phyloP scores from a whole-genome alignment of 1,284 basidiomycete species.

The Pisolithus thermaeus region DNA sequence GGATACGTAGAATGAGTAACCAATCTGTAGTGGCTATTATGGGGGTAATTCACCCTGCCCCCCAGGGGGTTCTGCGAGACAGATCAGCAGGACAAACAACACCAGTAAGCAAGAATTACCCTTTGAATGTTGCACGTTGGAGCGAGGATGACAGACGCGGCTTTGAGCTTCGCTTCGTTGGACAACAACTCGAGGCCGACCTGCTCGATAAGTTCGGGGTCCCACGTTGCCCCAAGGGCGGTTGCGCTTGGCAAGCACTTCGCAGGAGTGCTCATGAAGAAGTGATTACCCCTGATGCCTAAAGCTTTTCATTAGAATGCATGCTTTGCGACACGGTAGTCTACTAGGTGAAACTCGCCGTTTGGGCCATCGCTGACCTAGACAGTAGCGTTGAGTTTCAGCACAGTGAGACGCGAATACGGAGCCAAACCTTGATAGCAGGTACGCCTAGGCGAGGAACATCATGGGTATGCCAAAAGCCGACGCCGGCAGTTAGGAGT shows the following conservation, averaged over 20 bases:
- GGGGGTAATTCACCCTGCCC: constrained; percentile 46
- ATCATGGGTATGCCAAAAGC: constrained; percentile 70
- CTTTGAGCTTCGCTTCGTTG: constrained; percentile 62
- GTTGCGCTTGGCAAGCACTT: constrained; percentile 63
- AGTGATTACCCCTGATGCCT: constrained; percentile 52
- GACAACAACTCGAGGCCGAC: constrained; percentile 65
- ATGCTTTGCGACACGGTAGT: background rate
- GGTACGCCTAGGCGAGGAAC: constrained; percentile 64
- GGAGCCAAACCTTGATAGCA: constrained; percentile 52
- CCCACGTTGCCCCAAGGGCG: constrained; percentile 70
- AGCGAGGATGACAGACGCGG: constrained; percentile 64
- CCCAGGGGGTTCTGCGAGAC: constrained; percentile 55
- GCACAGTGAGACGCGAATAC: background rate
- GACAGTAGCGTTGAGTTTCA: constrained; percentile 1
- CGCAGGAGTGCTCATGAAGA: constrained; percentile 60
- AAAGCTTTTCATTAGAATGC: background rate
- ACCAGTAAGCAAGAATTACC: constrained; percentile 24
- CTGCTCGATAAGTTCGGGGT: constrained; percentile 56
- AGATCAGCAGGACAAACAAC: background rate
- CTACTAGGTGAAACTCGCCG: constrained; percentile 32
- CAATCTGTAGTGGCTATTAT: too few species aligned
- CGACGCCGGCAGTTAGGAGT: constrained; percentile 62
- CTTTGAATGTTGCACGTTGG: constrained; percentile 81
- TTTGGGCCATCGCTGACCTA: constrained; percentile 74
- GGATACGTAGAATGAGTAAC: background rate